Evolutionary conservation across 345 rosid genomes (phyloP).

Genomic region (Ceriops decandra): DNA sequence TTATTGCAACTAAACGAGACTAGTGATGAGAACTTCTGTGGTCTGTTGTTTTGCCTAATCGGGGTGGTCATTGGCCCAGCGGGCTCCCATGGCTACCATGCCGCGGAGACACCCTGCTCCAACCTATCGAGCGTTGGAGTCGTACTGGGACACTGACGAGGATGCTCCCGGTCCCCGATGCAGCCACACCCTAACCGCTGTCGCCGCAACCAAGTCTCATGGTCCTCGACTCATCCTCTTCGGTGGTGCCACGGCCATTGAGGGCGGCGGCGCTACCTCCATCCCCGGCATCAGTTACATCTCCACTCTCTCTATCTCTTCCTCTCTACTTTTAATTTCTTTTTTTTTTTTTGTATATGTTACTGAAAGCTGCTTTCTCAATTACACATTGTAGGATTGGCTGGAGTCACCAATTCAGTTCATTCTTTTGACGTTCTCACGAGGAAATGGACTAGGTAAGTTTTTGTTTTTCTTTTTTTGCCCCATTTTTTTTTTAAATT

Average conservation of each 20-base stretch:
- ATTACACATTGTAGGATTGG: slow-evolving; percentile 56
- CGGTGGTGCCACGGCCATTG: slow-evolving; percentile 98
- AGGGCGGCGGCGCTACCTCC: slow-evolving; percentile 66
- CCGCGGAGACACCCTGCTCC: slow-evolving; percentile 86
- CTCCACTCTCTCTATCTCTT: background rate
- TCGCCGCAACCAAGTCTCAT: slow-evolving; percentile 79
- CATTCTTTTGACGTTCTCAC: slow-evolving; percentile 91
- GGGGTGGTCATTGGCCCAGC: slow-evolving; percentile 7
- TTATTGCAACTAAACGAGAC: too few species aligned
- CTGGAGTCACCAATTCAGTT: slow-evolving; percentile 91
- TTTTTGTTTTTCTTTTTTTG: background rate
- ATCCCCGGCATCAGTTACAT: slow-evolving; percentile 88
- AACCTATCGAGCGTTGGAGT: slow-evolving; percentile 65
- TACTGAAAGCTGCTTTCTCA: background rate
- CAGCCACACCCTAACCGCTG: slow-evolving; percentile 87
- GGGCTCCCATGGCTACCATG: slow-evolving; percentile 61
- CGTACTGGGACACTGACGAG: slow-evolving; percentile 84
- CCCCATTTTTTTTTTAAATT: background rate
- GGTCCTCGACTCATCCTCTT: slow-evolving; percentile 96
- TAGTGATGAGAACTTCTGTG: too few species aligned
- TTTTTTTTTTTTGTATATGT: too few species aligned
- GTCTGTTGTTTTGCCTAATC: background rate
- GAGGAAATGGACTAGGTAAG: slow-evolving; percentile 87
- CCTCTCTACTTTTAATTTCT: background rate
- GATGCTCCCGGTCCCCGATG: slow-evolving; percentile 97